Conservation (phyloP, 257 asterid species). For the Dorcoceras hygrometricum region DNA sequence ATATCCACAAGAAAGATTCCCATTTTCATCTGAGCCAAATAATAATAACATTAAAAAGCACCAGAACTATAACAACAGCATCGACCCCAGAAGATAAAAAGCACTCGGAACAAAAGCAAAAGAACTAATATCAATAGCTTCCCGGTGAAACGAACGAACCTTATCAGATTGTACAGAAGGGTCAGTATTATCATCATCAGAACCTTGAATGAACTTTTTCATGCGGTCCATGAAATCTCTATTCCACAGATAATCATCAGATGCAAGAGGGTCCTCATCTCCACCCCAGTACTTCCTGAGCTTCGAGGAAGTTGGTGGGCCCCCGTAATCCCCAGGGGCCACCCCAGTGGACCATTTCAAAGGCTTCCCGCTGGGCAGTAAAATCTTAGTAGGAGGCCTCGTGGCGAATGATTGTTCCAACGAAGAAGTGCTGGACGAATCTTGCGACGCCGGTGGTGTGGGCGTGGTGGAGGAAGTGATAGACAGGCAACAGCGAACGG, state of each 20-base stretch:
- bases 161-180: constrained; percentile 23
- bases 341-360: constrained; percentile 90
- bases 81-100: background rate
- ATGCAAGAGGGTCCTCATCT: constrained; percentile 73
- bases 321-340: constrained; percentile 91
- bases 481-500: constrained; percentile 54
- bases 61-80: no score
- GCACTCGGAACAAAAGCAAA: no score
- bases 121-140: no score
- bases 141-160: background rate
- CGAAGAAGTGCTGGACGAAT: constrained; percentile 37
- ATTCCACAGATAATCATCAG: constrained; percentile 86
- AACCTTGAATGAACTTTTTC: constrained; percentile 61
- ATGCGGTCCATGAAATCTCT: constrained; percentile 84
- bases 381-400: constrained; percentile 59
- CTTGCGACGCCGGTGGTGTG: constrained; percentile 51
- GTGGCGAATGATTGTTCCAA: constrained; percentile 34
- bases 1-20: background rate
- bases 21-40: background rate
- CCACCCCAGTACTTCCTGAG: constrained; percentile 92
- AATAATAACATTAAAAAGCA: no score
- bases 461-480: constrained; percentile 64
- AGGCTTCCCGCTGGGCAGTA: constrained; percentile 79
- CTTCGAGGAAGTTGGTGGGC: constrained; percentile 86
- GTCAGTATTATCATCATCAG: constrained; percentile 29